phyloP scores from a whole-genome alignment of 495 filamentous ascomycete genomes.

The Penicillium simplicissimum region DNA sequence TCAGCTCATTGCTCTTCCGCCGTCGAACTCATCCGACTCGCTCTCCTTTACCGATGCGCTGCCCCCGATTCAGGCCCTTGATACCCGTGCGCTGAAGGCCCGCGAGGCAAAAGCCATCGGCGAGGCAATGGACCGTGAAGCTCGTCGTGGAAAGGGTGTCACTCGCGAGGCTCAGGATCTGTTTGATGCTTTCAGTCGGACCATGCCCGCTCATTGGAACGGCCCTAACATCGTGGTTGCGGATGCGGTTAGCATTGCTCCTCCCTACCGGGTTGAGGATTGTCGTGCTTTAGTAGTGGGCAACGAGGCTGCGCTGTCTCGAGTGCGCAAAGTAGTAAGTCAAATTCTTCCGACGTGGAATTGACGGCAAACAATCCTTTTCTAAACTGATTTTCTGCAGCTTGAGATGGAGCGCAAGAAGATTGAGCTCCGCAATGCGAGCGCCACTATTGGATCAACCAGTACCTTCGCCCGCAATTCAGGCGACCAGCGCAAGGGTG shows the following conservation, averaged over 20 bases:
- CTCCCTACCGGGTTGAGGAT: constrained; percentile 62
- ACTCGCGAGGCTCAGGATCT: constrained; percentile 68
- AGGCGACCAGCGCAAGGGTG: constrained; percentile 32
- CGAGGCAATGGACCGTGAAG: constrained; percentile 55
- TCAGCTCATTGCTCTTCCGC: constrained; percentile 60
- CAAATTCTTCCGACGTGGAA: neutral
- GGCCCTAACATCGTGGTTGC: constrained; percentile 63
- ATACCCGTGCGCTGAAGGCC: constrained; percentile 51
- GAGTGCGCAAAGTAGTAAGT: constrained; percentile 68
- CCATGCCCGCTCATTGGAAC: constrained; percentile 66
- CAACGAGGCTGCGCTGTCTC: constrained; percentile 51
- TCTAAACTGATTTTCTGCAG: constrained; percentile 19
- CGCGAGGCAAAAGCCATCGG: constrained; percentile 56
- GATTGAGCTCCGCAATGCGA: constrained; percentile 49
- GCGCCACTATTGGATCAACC: constrained; percentile 42
- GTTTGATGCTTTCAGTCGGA: constrained; percentile 64
- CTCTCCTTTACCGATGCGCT: constrained; percentile 45
- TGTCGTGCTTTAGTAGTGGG: constrained; percentile 53
- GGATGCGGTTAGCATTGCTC: constrained; percentile 61
- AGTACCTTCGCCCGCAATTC: constrained; percentile 36
- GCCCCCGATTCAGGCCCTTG: constrained; percentile 48
- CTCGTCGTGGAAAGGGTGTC: constrained; percentile 60
- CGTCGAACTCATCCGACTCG: constrained; percentile 42
- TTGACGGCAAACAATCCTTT: too few species aligned
- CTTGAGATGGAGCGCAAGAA: constrained; percentile 54